Evolutionary conservation across 208 protist species (phyloP), one percentile per base, ranked within the genome.

Genomic region (Trypanosoma rangeli): DNA sequence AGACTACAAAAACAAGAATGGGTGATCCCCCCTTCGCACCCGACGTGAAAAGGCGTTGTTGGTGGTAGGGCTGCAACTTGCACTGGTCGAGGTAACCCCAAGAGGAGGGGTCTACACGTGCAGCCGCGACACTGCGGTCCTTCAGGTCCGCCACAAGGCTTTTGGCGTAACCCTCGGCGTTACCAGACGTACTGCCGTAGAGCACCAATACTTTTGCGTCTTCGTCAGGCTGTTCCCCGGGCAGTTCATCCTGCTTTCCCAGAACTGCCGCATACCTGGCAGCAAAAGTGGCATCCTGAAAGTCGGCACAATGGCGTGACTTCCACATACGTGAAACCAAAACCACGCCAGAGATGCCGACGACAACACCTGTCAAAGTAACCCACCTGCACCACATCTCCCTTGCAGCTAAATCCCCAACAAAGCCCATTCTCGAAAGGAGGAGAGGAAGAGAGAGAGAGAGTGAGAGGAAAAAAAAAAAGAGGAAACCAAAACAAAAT

Each of bases 141-240:
- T 66, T 67, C 29, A 94, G 74, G 15, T 80, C 58, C 18, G 69
- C 52, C 22, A 85, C 83, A 18, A 94, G 81, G 13, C 76, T 76
- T 50, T 79, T 89, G 54, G 89, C 85, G 39, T 86, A 75, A 22
- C 42, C 58, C 68, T 94, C 86, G 5, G 89, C 89, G 31, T 85
- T 94, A 22, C 89, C 89, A 29, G 80, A 82, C 54, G 80, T 82
- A 61, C 72, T 90, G 28, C 86, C 89, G 55, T 86, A 94, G 37
- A 94, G 71, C 7, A 94, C 83, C 35, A 82, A 73, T 37, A 94
- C 78, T 12, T 44, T n/a, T 26, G 76, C 74, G 24, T 60, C 63
- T 29, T 59, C 44, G 1, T 66, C 37, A 60, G 13, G 26, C 24
- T 57, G 10, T 26, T 66, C 54, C n/a, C 31, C 55, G 31, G n/a